Percentiles rank a stretch among this genome's conserved stretches.
These are phyloP conservation scores for Logfia minima DNA, from an alignment of 129 eudicot genomes.

Conservation along the genomic window DNA sequence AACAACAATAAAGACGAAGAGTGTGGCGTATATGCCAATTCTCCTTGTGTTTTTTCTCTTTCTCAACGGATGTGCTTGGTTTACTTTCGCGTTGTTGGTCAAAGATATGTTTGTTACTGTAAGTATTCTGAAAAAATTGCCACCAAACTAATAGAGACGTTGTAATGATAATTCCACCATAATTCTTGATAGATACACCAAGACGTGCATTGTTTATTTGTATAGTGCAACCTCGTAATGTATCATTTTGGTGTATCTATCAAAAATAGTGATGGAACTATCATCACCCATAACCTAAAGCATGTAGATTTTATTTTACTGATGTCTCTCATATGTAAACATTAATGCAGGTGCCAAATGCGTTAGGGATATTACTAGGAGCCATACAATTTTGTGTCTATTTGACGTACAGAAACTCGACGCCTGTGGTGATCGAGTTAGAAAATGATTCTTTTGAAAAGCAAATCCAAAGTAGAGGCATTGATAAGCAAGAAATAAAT, in stretches of 20 bases:
- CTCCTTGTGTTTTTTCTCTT: conserved; percentile 49
- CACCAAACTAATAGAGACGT: background rate
- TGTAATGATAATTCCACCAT: too few species aligned
- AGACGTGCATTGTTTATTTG: too few species aligned
- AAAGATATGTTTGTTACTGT: conserved; percentile 48
- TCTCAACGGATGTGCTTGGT: conserved; percentile 51
- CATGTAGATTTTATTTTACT: background rate
- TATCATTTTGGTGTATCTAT: too few species aligned
- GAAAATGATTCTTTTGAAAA: conserved; percentile 25
- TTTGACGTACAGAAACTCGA: conserved; percentile 38
- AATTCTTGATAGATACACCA: too few species aligned
- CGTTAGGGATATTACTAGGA: conserved; percentile 51
- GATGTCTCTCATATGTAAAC: conserved; percentile 2
- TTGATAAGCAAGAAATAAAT: conserved; percentile 11
- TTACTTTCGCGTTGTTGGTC: conserved; percentile 45
- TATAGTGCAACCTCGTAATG: too few species aligned
- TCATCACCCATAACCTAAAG: background rate
- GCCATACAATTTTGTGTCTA: conserved; percentile 39
- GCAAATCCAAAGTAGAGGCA: conserved; percentile 14
- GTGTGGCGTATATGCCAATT: conserved; percentile 63
- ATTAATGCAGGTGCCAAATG: conserved; percentile 60
- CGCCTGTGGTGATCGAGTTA: conserved; percentile 12
- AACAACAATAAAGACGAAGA: conserved; percentile 51
- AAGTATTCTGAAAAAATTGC: conserved; percentile 26
- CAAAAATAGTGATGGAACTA: too few species aligned